Base-by-base conservation (phyloP, 1,284 basidiomycete genomes). In the Leccinum fallax region DNA sequence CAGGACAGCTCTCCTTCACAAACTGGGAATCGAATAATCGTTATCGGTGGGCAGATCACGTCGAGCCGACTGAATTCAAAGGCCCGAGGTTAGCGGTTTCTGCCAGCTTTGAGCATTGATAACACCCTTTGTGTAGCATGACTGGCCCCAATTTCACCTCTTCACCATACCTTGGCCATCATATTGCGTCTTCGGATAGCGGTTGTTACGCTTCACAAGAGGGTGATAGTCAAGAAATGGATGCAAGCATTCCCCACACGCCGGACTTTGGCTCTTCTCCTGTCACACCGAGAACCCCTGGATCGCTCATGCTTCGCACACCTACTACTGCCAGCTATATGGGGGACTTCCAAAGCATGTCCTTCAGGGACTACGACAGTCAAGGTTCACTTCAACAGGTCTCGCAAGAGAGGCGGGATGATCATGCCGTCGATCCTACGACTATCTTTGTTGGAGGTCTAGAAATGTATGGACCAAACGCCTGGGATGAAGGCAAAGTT, bases 371-470 rank as follows among this genome's bases (percentile, higher is more conserved):
- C 58, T 65, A 60, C 55, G 64, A 61, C 16, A 65, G 69, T 52
- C 64, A 71, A 26, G 28, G 60, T 43, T 68, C 72, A 49, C 62
- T 66, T 15, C 38, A 61, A 7, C 67, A 61, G 48, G 49, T 65
- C 48, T 49, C 59, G 21, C 60, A 63, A 28, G 65, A 53, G 60
- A 69, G 43, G 46, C 59, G 61, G 61, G 61, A 65, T 56, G 74
- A 77, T 36, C 73, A 75, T 52, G 76, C 82, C 21, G 69, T 88
- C 13, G 88, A 92, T 70, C 86, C 85, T 0, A 85, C 81, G 2
- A 86, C 88, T 0, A 78, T 92, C 24, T 92, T 92, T 69, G 87
- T 92, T 30, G 90, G 90, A 13, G 90, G 90, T 2, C 78, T 92
- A 48, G 86, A 89, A 66, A 82, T 85, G 70, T 79, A 79, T 66